These are phyloP conservation scores for Malus hybrid DNA, from an alignment of 331 rosid genomes.

Conservation along the genomic window DNA sequence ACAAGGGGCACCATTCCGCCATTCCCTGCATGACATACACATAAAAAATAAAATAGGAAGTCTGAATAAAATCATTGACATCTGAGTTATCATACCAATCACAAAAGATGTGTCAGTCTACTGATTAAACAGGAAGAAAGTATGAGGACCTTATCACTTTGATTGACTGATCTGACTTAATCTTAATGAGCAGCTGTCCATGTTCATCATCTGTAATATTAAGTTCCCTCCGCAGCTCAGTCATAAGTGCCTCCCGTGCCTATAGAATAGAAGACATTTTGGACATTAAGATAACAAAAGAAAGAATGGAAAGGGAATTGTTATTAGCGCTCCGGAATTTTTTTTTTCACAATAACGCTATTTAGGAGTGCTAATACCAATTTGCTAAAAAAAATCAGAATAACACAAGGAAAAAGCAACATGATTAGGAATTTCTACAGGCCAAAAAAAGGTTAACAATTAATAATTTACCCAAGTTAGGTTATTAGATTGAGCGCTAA, in stretches of 20 bases:
- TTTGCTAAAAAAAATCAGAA: background rate
- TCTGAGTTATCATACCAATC: background rate
- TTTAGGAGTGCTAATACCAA: no score
- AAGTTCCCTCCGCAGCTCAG: constrained; percentile 12
- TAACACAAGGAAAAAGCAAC: background rate
- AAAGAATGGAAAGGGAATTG: background rate
- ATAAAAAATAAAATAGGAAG: background rate
- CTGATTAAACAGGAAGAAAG: background rate
- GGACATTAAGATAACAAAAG: background rate
- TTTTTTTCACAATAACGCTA: background rate
- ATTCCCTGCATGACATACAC: background rate
- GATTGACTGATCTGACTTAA: background rate
- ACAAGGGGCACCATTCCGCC: background rate
- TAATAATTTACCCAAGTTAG: constrained; percentile 1
- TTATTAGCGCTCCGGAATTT: no score
- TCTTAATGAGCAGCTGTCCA: background rate
- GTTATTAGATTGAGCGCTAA: background rate
- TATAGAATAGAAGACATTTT: background rate
- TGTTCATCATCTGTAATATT: constrained; percentile 5
- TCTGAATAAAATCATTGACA: background rate
- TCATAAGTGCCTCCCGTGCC: constrained; percentile 4
- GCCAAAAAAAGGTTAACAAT: background rate
- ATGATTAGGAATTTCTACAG: background rate
- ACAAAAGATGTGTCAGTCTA: background rate
- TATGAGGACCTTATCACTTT: background rate